phyloP scores from a whole-genome alignment of 345 rosid genomes.

The Salix exigua region DNA sequence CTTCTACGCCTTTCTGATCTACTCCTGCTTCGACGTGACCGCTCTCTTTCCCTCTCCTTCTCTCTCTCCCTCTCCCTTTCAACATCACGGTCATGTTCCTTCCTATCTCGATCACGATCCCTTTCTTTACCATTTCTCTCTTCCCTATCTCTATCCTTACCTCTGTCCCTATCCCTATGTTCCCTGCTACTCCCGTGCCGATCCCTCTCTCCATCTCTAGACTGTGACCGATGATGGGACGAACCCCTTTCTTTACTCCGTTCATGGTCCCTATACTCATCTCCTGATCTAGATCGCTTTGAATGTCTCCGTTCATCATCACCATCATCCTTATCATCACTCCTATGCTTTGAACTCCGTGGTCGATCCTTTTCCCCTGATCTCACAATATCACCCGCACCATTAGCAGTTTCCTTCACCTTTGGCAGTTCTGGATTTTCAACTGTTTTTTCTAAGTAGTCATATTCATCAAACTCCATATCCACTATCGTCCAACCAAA shows the following conservation, averaged over 20 bases:
- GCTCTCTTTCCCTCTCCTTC: constrained; percentile 47
- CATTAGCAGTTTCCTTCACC: constrained; percentile 53
- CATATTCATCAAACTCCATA: constrained; percentile 96
- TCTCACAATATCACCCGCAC: constrained; percentile 40
- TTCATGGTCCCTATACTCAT: constrained; percentile 48
- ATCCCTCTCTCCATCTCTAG: constrained; percentile 77
- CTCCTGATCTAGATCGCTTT: constrained; percentile 51
- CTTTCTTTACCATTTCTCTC: constrained; percentile 39
- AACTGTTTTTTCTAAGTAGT: constrained; percentile 83
- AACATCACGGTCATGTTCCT: background rate
- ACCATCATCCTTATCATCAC: constrained; percentile 46
- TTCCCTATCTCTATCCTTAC: constrained; percentile 45
- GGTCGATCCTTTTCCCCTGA: constrained; percentile 41
- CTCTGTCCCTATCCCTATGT: constrained; percentile 52
- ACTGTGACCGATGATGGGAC: constrained; percentile 47
- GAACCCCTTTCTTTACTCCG: constrained; percentile 39
- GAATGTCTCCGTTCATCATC: constrained; percentile 33
- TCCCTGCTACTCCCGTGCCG: constrained; percentile 57
- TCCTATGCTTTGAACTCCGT: constrained; percentile 54
- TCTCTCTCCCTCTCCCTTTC: constrained; percentile 41
- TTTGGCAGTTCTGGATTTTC: constrained; percentile 60
- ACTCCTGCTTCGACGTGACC: constrained; percentile 51
- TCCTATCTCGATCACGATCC: constrained; percentile 26
- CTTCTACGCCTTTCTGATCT: constrained; percentile 50
- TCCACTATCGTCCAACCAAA: background rate